These are phyloP conservation scores for Aspergillus affinis DNA, from an alignment of 495 filamentous ascomycete species.

Conservation along the genomic window DNA sequence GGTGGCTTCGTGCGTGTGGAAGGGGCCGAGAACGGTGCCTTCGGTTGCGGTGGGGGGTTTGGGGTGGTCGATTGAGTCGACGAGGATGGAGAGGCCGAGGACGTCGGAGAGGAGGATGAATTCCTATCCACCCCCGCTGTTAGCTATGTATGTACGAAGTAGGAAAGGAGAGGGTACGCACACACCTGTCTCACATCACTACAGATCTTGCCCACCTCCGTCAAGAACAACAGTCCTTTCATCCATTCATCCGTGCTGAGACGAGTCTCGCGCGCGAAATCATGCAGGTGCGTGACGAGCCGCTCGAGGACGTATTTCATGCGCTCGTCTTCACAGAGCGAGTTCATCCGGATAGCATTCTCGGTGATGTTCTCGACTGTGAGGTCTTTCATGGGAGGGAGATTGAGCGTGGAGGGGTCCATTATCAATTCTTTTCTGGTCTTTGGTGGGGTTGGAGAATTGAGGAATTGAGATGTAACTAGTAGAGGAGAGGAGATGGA, in stretches of 20 bases:
- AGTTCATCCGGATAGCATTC: slow-evolving; percentile 73
- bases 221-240: slow-evolving; percentile 67
- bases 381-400: slow-evolving; percentile 67
- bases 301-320: slow-evolving; percentile 71
- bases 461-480: neutral
- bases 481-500: neutral
- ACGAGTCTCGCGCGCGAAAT: slow-evolving; percentile 79
- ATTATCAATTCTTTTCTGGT: slow-evolving; percentile 28
- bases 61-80: slow-evolving; percentile 90
- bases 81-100: slow-evolving; percentile 83
- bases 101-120: slow-evolving; percentile 94
- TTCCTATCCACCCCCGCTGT: slow-evolving; percentile 52
- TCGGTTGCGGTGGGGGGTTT: slow-evolving; percentile 75
- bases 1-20: slow-evolving; percentile 88
- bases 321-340: slow-evolving; percentile 62
- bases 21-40: slow-evolving; percentile 87
- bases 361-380: slow-evolving; percentile 83
- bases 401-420: slow-evolving; percentile 52
- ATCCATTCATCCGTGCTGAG: slow-evolving; percentile 81
- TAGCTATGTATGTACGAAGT: too few species aligned
- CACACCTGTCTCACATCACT: slow-evolving; percentile 66
- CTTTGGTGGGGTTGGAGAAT: neutral
- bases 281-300: slow-evolving; percentile 77
- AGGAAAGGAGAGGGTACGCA: neutral
- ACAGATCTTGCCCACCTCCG: slow-evolving; percentile 70